Percentiles rank a stretch among this genome's conserved stretches.
Evolutionary conservation across 2,329 filamentous ascomycete species (phyloP).

Genomic region (Lasiodiplodia sp.): DNA sequence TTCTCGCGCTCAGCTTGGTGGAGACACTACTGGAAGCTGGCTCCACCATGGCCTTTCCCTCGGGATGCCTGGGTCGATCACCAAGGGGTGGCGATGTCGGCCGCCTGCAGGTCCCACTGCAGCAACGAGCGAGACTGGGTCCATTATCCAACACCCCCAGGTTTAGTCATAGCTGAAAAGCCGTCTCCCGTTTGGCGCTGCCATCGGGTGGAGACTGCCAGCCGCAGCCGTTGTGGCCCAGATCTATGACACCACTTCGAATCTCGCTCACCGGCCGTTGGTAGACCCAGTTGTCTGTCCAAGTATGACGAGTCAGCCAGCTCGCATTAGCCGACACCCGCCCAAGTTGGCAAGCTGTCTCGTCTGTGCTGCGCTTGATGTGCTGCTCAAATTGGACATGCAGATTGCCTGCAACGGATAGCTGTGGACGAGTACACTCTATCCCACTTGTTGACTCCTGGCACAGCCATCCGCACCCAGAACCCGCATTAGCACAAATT

Average conservation of each 20-base stretch:
- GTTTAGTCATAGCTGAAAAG: slow-evolving; percentile 4
- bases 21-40: slow-evolving; percentile 7
- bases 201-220: not conserved
- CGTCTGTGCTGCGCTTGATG: not conserved
- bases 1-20: slow-evolving; percentile 6
- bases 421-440: not conserved
- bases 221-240: not conserved
- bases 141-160: not conserved
- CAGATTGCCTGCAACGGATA: not conserved
- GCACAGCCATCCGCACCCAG: not conserved
- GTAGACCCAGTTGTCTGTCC: not conserved
- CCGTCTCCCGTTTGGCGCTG: not conserved
- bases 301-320: slow-evolving; percentile 8
- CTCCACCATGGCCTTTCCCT: slow-evolving; percentile 21
- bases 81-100: slow-evolving; percentile 18
- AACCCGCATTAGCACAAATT: slow-evolving; percentile 1
- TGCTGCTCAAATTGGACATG: not conserved
- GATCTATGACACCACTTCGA: slow-evolving; percentile 6
- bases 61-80: slow-evolving; percentile 24
- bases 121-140: not conserved
- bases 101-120: not conserved
- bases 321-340: slow-evolving; percentile 3
- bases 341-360: not conserved
- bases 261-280: not conserved
- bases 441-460: not conserved